Conservation (phyloP, 495 filamentous ascomycete species). For the Oidiodendron maius region DNA sequence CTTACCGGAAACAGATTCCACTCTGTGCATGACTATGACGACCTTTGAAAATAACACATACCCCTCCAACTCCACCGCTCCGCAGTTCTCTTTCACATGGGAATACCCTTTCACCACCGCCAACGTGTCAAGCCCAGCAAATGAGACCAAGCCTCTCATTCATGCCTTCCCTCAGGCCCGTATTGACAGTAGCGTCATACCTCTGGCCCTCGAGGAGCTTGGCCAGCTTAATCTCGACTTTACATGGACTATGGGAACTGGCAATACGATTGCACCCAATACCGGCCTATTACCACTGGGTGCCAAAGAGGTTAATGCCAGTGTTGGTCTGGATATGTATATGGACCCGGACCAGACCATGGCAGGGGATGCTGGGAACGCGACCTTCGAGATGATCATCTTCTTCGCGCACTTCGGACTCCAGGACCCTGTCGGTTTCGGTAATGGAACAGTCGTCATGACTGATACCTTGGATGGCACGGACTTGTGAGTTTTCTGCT, state of each 20-base stretch:
- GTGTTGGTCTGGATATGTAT: constrained; percentile 43
- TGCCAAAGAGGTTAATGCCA: constrained; percentile 25
- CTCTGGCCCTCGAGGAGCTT: not conserved
- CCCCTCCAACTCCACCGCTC: constrained; percentile 24
- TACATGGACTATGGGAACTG: constrained; percentile 33
- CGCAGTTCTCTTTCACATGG: constrained; percentile 34
- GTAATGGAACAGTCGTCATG: not conserved
- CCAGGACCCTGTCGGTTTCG: constrained; percentile 25
- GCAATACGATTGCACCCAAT: constrained; percentile 18
- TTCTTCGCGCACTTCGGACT: constrained; percentile 33
- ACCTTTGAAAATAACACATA: constrained; percentile 32
- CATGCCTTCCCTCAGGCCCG: constrained; percentile 36
- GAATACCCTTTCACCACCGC: constrained; percentile 22
- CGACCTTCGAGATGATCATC: constrained; percentile 40
- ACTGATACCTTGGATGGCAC: constrained; percentile 25
- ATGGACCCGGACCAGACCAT: constrained; percentile 28
- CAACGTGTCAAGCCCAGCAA: not conserved
- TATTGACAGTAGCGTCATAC: constrained; percentile 13
- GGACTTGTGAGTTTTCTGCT: constrained; percentile 35
- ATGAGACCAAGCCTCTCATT: constrained; percentile 19
- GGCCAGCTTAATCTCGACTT: constrained; percentile 18
- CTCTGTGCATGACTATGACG: constrained; percentile 16
- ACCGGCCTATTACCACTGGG: constrained; percentile 16
- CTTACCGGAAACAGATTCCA: not conserved
- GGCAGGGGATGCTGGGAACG: constrained; percentile 23